Evolutionary conservation across 2,329 filamentous ascomycete genomes (phyloP), one percentile per base, ranked within the genome.

Genomic region (Domatiomyces globalis): DNA sequence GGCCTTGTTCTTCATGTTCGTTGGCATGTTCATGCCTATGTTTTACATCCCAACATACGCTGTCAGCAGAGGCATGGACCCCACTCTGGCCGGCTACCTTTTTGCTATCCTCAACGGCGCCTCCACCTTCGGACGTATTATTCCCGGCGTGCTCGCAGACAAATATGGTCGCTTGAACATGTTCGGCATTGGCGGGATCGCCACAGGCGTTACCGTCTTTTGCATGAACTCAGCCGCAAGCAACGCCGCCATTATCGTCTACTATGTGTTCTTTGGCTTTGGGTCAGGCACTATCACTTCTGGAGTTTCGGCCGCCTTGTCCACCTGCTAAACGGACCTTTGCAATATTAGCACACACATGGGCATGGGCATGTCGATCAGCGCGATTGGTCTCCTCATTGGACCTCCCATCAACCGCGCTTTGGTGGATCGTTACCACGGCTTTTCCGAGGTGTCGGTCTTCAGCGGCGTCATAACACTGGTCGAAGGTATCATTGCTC

Each of bases 71-170:
- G 62, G 61, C 2, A 58, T 63, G 54, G 50, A 51, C 10, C 44
- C 56, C 15, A 55, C 51, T 4, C 54, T 65, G 7, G 58, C 60
- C 1, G 60, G 56, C 49, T 64, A 64, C 43, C 53, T 63, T 15
- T 50, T 62, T 9, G 55, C 63, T 19, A 63, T 69, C n/a, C 59
- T 67, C 22, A 64, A 66, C 15, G 66, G 58, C 1, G 61, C 64
- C 1, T 67, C 64, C 0, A 59, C 65, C 19, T 61, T 65, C 42
- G 67, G 67, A n/a, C 61, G 66, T 8, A 59, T 66, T 10, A 53
- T 68, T 22, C 63, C 64, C 2, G 64, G 65, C 5, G 57, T 66
- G 1, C 48, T 67, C 1, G 63, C 64, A 1, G 65, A 70, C 46
- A 61, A 61, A 20, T 52, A 65, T 22, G 66, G 66, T 1, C 58